A percentile compares a stretch with the other conserved stretches of the same genome.
Conservation (phyloP, 345 rosid species). For the Heritiera littoralis region DNA sequence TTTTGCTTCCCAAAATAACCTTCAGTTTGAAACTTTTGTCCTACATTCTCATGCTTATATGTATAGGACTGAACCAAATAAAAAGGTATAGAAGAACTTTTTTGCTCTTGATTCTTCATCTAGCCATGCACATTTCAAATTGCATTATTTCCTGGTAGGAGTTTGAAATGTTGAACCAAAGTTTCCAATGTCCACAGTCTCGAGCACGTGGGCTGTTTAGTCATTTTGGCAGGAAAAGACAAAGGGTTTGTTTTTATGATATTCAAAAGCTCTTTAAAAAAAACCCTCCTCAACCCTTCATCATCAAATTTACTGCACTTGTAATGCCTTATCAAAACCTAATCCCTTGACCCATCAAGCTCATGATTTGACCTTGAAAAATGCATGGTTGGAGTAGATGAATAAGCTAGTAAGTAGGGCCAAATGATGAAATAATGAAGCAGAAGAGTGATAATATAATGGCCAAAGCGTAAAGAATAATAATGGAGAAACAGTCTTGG, state of each 20-base stretch:
- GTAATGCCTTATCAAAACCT: slow-evolving; percentile 20
- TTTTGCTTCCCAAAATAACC: slow-evolving; percentile 26
- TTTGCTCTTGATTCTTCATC: slow-evolving; percentile 25
- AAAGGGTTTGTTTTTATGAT: neutral
- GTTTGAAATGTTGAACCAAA: neutral
- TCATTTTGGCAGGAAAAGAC: slow-evolving; percentile 26
- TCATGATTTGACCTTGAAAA: slow-evolving; percentile 30
- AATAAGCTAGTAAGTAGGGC: slow-evolving; percentile 11
- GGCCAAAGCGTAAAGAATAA: neutral
- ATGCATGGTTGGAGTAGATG: slow-evolving; percentile 13
- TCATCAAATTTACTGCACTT: slow-evolving; percentile 5
- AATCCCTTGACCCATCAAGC: slow-evolving; percentile 33
- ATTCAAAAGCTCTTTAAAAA: neutral
- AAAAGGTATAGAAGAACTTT: slow-evolving; percentile 15
- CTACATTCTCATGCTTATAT: neutral
- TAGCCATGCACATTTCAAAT: slow-evolving; percentile 31
- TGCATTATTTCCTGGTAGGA: neutral
- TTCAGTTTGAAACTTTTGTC: neutral
- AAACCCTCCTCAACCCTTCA: neutral
- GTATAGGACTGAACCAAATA: neutral
- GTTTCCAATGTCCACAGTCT: neutral
- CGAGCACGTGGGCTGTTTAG: slow-evolving; percentile 32
- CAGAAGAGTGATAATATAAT: slow-evolving; percentile 10
- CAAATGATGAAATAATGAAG: slow-evolving; percentile 9
- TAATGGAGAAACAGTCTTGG: slow-evolving; percentile 17